Conservation (phyloP, 2,329 filamentous ascomycete species). For the Pseudogymnoascus sp. region DNA sequence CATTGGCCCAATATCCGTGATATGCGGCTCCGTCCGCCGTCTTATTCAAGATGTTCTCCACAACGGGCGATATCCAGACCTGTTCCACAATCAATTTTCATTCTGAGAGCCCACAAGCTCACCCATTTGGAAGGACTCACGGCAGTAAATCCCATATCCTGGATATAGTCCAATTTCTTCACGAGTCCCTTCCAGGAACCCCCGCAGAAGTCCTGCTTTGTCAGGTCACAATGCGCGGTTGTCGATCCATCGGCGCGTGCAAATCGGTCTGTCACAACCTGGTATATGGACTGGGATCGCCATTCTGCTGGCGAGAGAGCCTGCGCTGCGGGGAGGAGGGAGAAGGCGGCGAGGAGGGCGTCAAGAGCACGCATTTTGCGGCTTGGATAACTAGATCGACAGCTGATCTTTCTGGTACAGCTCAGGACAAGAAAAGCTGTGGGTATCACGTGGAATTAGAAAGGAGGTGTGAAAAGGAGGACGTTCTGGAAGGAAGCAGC, state of each 20-base stretch:
- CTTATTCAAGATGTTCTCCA: slow-evolving; percentile 30
- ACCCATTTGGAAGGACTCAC: slow-evolving; percentile 13
- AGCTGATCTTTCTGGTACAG: background rate
- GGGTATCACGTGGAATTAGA: background rate
- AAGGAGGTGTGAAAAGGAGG: background rate
- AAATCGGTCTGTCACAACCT: slow-evolving; percentile 35
- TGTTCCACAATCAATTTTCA: slow-evolving; percentile 12
- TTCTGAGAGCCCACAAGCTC: background rate
- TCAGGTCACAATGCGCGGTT: slow-evolving; percentile 21
- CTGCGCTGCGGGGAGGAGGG: background rate
- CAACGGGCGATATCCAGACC: slow-evolving; percentile 38
- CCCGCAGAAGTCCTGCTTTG: slow-evolving; percentile 34
- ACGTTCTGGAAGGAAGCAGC: background rate
- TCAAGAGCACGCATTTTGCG: background rate
- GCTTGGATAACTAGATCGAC: background rate
- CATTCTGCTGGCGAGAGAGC: slow-evolving; percentile 20
- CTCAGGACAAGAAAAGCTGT: background rate
- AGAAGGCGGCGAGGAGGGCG: background rate
- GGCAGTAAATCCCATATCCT: slow-evolving; percentile 31
- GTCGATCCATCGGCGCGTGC: slow-evolving; percentile 29
- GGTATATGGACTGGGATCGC: slow-evolving; percentile 32
- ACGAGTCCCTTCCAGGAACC: slow-evolving; percentile 39
- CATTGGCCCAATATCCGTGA: slow-evolving; percentile 38
- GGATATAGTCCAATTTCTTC: slow-evolving; percentile 38
- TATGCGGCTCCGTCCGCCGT: slow-evolving; percentile 33